These are phyloP conservation scores for Pestalotiopsis sp. DNA, from an alignment of 2,329 filamentous ascomycete species.

Conservation along the genomic window DNA sequence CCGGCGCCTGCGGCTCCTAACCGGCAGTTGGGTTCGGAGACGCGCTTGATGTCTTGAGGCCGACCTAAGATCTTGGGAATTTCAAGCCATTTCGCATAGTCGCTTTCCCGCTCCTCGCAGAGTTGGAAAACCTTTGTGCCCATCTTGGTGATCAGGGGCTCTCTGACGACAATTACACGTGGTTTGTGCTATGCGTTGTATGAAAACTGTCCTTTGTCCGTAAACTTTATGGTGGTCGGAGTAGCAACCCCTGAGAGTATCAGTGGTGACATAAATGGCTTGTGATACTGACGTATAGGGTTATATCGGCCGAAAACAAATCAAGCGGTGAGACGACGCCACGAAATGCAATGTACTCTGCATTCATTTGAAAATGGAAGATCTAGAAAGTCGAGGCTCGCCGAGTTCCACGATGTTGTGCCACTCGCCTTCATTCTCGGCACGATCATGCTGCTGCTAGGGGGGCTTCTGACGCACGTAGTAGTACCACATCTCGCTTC, in stretches of 20 bases:
- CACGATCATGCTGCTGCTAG: neutral
- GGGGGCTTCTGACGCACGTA: neutral
- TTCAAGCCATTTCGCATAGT: neutral
- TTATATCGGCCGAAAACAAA: neutral
- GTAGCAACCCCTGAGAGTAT: neutral
- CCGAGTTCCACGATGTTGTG: neutral
- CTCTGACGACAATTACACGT: no score
- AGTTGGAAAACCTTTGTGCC: neutral
- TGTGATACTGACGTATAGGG: neutral
- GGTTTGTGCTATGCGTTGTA: no score
- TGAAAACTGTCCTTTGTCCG: neutral
- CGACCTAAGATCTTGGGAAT: neutral
- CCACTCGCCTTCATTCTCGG: neutral
- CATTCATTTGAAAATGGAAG: neutral
- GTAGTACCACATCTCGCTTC: neutral
- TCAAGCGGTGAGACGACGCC: neutral
- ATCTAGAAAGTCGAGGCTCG: neutral
- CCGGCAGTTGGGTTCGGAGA: neutral
- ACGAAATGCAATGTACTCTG: neutral
- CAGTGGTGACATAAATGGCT: neutral
- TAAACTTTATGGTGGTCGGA: neutral
- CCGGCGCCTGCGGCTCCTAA: neutral
- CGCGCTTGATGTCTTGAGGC: neutral
- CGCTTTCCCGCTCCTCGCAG: neutral
- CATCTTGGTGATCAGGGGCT: no score